Evolutionary conservation across 2,329 filamentous ascomycete genomes (phyloP).

Genomic region (Sporothrix humicola): DNA sequence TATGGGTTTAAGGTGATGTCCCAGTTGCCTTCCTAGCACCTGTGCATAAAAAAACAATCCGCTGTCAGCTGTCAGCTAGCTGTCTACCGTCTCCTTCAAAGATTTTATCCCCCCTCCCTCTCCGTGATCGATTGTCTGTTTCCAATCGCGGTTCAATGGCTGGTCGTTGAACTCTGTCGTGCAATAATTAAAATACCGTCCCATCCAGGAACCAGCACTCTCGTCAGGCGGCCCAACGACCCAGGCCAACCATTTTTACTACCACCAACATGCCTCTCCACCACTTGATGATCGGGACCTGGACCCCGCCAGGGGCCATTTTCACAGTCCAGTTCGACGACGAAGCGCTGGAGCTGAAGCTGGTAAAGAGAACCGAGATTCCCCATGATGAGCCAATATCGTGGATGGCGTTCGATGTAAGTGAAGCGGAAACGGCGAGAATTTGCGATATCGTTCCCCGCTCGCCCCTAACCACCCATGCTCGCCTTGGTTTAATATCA

Average conservation of each 20-base stretch:
- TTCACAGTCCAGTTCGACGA: conserved; percentile 90
- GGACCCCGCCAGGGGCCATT: conserved; percentile 87
- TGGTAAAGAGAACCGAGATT: conserved; percentile 82
- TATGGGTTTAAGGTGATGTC: no score
- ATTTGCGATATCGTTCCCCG: background rate
- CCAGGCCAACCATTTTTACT: background rate
- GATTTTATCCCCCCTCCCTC: no score
- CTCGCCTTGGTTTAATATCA: background rate
- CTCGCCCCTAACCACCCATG: background rate
- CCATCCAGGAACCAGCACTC: no score
- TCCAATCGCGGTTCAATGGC: background rate
- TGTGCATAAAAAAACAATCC: background rate
- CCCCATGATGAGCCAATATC: conserved; percentile 85
- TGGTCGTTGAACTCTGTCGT: no score
- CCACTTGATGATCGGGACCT: conserved; percentile 90
- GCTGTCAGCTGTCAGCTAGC: no score
- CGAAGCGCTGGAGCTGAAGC: conserved; percentile 72
- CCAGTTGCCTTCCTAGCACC: no score
- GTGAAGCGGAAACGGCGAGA: conserved; percentile 40
- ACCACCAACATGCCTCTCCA: conserved; percentile 71
- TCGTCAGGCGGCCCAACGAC: no score
- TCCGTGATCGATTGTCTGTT: background rate
- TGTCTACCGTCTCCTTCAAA: no score
- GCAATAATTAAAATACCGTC: no score
- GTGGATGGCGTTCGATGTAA: conserved; percentile 89